Conservation (phyloP, 139 green algal species). For the Pseudopediastrum boryanum region DNA sequence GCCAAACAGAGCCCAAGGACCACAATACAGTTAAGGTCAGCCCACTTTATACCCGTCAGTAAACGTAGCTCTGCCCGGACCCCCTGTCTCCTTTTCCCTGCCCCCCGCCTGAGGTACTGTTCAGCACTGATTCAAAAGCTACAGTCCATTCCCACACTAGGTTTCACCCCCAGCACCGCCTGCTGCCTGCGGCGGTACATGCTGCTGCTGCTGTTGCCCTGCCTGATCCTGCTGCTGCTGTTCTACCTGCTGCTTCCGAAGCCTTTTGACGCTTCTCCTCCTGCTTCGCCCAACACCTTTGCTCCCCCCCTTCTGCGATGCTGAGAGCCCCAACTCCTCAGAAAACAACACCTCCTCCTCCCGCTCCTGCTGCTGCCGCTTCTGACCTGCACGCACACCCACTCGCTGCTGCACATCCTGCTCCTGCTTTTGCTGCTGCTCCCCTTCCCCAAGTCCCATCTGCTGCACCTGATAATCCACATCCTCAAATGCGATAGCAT, state of each 20-base stretch:
- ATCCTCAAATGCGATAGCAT: background rate
- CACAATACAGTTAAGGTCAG: too few relatives aligned
- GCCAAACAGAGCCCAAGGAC: too few relatives aligned
- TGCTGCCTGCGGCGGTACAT: too few relatives aligned
- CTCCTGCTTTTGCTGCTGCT: constrained; percentile 8
- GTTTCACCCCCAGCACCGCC: too few relatives aligned
- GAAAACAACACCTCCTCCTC: background rate
- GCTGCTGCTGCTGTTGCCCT: background rate
- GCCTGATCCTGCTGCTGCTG: background rate
- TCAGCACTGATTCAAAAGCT: too few relatives aligned
- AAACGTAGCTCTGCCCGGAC: too few relatives aligned
- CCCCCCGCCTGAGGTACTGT: too few relatives aligned
- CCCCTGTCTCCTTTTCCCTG: too few relatives aligned
- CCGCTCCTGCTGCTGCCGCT: constrained; percentile 1
- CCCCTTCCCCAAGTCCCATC: background rate
- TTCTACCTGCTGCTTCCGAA: too few relatives aligned
- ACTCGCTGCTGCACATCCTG: constrained; percentile 2
- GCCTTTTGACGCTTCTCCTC: too few relatives aligned
- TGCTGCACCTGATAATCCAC: background rate
- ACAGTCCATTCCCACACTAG: too few relatives aligned
- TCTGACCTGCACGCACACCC: background rate
- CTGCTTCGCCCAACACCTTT: background rate
- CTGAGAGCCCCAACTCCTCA: background rate
- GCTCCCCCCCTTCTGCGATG: background rate
- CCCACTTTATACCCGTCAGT: too few relatives aligned